phyloP scores from a whole-genome alignment of 257 asterid species.

The Voacanga thouarsii region DNA sequence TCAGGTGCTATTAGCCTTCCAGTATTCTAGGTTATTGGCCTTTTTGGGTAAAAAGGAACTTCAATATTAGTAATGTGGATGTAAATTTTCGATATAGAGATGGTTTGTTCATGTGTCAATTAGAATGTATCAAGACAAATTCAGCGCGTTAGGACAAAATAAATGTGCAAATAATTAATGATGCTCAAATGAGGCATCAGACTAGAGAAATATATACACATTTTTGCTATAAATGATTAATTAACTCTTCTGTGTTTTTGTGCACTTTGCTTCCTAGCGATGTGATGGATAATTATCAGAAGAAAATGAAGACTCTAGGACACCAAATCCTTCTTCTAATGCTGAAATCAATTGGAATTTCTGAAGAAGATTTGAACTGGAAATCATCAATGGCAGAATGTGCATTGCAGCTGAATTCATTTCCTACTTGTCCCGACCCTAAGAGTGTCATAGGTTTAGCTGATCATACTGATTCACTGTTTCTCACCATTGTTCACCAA shows the following conservation, averaged over 20 bases:
- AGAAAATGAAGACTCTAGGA: constrained; percentile 55
- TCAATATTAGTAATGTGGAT: no score
- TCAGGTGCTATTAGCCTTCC: neutral
- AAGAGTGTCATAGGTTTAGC: constrained; percentile 64
- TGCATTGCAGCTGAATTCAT: constrained; percentile 75
- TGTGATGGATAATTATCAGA: constrained; percentile 62
- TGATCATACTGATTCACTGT: constrained; percentile 74
- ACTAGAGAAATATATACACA: neutral
- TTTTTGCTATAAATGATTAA: neutral
- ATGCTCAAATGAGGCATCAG: neutral
- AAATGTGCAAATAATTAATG: neutral
- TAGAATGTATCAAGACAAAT: neutral
- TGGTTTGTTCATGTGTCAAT: no score
- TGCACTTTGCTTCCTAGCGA: constrained; percentile 30
- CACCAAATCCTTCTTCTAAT: constrained; percentile 39
- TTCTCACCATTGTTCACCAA: constrained; percentile 76
- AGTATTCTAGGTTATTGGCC: no score
- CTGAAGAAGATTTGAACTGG: constrained; percentile 32
- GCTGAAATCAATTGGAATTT: constrained; percentile 42
- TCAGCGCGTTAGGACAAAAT: no score
- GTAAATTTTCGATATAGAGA: no score
- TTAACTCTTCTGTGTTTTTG: neutral
- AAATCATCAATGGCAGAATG: constrained; percentile 31
- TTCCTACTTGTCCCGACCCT: constrained; percentile 82
- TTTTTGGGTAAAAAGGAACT: no score